Evolutionary conservation across 352 stramenopile genomes (phyloP).

Genomic region (Pythium phragmiticola): DNA sequence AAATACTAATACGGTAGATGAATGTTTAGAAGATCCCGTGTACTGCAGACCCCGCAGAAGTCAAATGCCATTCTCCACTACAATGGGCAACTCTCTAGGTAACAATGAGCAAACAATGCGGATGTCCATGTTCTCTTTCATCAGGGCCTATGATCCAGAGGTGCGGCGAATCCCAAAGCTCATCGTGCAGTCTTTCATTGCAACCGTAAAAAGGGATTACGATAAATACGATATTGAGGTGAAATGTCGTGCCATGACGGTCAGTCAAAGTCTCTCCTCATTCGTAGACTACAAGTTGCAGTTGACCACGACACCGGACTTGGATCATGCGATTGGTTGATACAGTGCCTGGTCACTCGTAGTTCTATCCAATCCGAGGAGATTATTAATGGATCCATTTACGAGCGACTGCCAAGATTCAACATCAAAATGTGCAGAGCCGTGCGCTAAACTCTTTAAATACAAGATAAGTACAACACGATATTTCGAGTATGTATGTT

Average conservation of each 20-base stretch:
- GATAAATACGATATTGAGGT: background rate
- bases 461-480: background rate
- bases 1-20: no score
- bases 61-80: no score
- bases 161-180: no score
- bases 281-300: background rate
- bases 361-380: background rate
- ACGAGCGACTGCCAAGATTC: conserved; percentile 9
- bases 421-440: background rate
- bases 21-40: no score
- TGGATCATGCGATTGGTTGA: background rate
- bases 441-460: background rate
- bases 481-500: background rate
- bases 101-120: no score
- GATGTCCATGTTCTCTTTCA: no score
- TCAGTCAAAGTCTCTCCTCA: background rate
- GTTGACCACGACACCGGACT: conserved; percentile 1
- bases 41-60: no score
- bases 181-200: no score
- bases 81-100: no score
- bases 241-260: background rate
- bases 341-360: background rate
- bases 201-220: background rate
- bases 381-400: background rate
- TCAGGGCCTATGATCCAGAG: background rate